These are phyloP conservation scores for Phytopythium montanum DNA, from an alignment of 352 stramenopile genomes.

Conservation along the genomic window DNA sequence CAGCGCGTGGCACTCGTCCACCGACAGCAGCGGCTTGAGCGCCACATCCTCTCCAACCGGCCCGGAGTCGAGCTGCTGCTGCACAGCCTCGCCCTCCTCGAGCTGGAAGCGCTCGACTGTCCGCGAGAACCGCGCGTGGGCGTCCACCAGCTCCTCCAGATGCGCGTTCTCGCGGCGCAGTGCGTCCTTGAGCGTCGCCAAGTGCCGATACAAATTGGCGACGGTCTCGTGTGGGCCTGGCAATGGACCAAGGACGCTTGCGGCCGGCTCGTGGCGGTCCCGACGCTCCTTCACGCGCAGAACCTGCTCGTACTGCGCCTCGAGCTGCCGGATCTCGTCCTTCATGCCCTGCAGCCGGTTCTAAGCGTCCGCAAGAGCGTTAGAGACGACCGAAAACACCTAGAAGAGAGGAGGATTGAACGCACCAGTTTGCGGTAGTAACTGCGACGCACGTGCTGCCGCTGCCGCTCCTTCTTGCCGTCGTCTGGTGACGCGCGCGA, in stretches of 20 bases:
- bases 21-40: conserved; percentile 26
- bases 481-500: conserved; percentile 4
- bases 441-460: conserved; percentile 48
- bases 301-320: conserved; percentile 28
- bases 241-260: background rate
- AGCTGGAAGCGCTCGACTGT: conserved; percentile 29
- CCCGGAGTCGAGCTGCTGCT: background rate
- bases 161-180: conserved; percentile 49
- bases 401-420: background rate
- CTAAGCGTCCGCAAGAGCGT: conserved; percentile 10
- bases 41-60: conserved; percentile 2
- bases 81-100: conserved; percentile 22
- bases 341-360: conserved; percentile 35
- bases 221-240: conserved; percentile 12
- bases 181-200: conserved; percentile 45
- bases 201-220: conserved; percentile 42
- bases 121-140: conserved; percentile 34
- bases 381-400: background rate
- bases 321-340: conserved; percentile 24
- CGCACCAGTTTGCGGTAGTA: conserved; percentile 36
- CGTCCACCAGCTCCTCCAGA: conserved; percentile 33
- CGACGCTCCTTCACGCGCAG: conserved; percentile 18
- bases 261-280: conserved; percentile 6
- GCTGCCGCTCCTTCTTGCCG: conserved; percentile 41
- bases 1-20: conserved; percentile 39